Evolutionary conservation across 2,329 filamentous ascomycete genomes (phyloP), one percentile per base, ranked within the genome.

Genomic region (Leptographium procerum): DNA sequence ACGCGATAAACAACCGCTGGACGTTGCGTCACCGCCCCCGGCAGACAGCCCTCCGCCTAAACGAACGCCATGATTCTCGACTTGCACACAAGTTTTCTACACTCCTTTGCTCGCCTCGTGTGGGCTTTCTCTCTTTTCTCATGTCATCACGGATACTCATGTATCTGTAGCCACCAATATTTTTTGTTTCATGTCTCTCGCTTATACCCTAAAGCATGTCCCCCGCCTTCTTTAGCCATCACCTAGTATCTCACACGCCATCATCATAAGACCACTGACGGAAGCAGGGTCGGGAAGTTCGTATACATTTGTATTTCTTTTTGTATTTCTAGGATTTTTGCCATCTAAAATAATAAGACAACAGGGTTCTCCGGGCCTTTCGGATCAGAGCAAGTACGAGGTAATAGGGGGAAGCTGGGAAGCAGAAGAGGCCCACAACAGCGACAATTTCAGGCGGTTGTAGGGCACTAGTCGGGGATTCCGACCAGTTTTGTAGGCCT

Each of bases 171-270:
- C 51, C 53, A 19, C 24, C 52, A 29, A 16, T n/a, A n/a, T 6
- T 50, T 29, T 55, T 14, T 26, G 29, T 19, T 28, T 59, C 34
- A 59, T 31, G 54, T 57, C 58, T 57, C 58, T 60, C 55, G 52
- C 55, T 60, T 60, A 60, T 60, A 60, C 58, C 58, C 57, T 33
- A 19, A 55, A 34, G 28, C 54, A 56, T 48, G 40, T 26, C 16
- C 29, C 26, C 24, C 26, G 33, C 31, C 19, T 55, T 52, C 11
- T 22, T 29, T n/a, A 55, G 53, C 53, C 53, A 55, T 45, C 29
- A 26, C 36, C n/a, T 55, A 26, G 36, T 55, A n/a, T 22, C 24
- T 16, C 50, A n/a, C 50, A 29, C 31, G 26, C 26, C 26, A 33
- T 52, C 26, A 33, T 52, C 47, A 50, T 55, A 11, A 31, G 34